Evolutionary conservation across 225 moss, liverwort and hornwort species (phyloP), one percentile per base, ranked within the genome.

Genomic region (Climacium dendroides): DNA sequence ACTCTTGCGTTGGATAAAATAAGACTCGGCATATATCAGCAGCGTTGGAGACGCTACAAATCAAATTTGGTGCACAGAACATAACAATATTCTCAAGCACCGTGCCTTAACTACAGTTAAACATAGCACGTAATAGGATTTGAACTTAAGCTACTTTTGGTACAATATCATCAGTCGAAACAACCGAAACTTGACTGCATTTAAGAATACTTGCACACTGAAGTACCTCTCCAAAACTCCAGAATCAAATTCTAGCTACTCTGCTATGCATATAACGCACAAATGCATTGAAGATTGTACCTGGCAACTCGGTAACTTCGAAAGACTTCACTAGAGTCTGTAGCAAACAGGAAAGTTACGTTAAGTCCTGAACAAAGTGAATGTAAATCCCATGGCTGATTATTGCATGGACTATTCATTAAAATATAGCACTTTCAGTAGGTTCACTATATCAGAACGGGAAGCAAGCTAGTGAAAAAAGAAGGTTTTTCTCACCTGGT

Each of bases 311-410:
- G n/a, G 96, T 92, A 59, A 96, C 96, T 91, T 97, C 97, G 79
- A 97, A 97, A n/a, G 97, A 96, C 76, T 97, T 97, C 87, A 95
- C 97, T 70, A 94, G 90, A 50, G 93, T 88, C 96, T 97, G 95
- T 48, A 94, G 43, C 37, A 74, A 70, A 87, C 85, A 91, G 48
- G 41, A 57, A 71, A 82, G 10, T 41, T 45, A 80, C 37, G 84
- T 85, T 82, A 63, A 39, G 58, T 80, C 30, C 80, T 75, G 54
- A 75, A 79, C 19, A 60, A 86, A 54, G 28, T 73, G 58, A 25
- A 22, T 20, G 24, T 14, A 63, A 64, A 64, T 73, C 34, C 34
- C 50, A 65, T 48, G 64, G 50, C 52, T 59, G 79, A 74, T 61
- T 43, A 39, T 35, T 74, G 74, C 74, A 74, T 41, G 32, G 12